Conservation (phyloP, 1,139 yeast species). For the Pichia sp. region DNA sequence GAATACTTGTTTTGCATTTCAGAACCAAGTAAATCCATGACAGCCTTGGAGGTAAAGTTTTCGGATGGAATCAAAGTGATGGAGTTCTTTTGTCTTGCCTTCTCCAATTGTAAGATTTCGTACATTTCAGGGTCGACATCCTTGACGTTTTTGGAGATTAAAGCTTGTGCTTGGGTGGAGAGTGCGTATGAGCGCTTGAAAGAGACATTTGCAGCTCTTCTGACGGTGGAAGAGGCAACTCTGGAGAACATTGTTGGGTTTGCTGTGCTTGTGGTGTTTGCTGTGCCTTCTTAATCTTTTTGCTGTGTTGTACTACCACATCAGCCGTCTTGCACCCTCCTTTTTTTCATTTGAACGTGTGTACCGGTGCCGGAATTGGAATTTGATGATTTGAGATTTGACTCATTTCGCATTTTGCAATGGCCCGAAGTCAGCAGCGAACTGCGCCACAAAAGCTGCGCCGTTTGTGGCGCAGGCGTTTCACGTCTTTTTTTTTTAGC, state of each 20-base stretch:
- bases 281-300: no score
- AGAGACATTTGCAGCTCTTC: slow-evolving; percentile 1
- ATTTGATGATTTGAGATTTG: no score
- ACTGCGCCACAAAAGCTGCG: no score
- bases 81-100: slow-evolving; percentile 78
- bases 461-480: no score
- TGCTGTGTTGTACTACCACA: no score
- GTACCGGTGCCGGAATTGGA: no score
- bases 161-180: slow-evolving; percentile 39
- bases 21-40: slow-evolving; percentile 88
- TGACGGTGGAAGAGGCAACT: slow-evolving; percentile 1
- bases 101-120: slow-evolving; percentile 64
- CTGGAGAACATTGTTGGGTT: slow-evolving; percentile 1
- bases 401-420: no score
- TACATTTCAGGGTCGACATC: slow-evolving; percentile 86
- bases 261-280: no score
- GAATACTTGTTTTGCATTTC: slow-evolving; percentile 98
- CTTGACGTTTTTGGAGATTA: slow-evolving; percentile 56
- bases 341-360: no score
- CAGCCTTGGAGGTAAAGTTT: slow-evolving; percentile 91
- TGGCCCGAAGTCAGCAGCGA: no score
- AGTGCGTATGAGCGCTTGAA: slow-evolving; percentile 36
- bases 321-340: no score
- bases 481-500: no score
- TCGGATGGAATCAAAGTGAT: slow-evolving; percentile 91